Base-by-base conservation (phyloP, 2,329 filamentous ascomycete genomes). In the Fusarium sp. region DNA sequence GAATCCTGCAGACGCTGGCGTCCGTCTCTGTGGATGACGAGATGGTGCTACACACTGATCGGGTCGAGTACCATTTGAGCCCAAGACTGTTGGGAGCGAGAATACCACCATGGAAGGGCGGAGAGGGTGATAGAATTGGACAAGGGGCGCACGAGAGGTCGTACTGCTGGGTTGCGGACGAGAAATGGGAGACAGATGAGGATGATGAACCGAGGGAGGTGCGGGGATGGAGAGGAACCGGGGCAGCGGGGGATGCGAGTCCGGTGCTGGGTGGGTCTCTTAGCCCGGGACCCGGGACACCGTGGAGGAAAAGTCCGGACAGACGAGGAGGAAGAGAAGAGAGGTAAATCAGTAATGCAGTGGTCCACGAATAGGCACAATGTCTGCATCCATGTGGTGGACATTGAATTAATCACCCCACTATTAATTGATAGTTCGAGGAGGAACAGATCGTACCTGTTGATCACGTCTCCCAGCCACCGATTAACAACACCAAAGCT, bases 21-120 rank as follows among this genome's bases (percentile, higher is more conserved):
- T 88, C 87, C 27, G 84, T 92, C 8, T 87, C 88, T 0, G 89
- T 91, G 2, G 90, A 92, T 68, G 85, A 87, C 1, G 88, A 87
- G 13, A 84, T 85, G 42, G 82, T 90, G 10, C 85, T 86, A 14
- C 88, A 89, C 79, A 84, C 83, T 5, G 86, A 88, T 7, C 84
- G 83, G 9, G 89, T 91, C 3, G 72, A 85, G 20, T 92, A 92
- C 76, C 89, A 91, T 75, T 82, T 92, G 9, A 88, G 85, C 16
- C 87, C 89, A 1, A 85, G 86, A 1, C 83, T 91, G 4, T 84
- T 83, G 69, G 75, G 75, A 36, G 69, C 63, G 5, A 74, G 66
- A 61, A 82, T 85, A 36, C 89, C 89, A 2, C 88, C 89, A 4
- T 92, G 90, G 90, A 87, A 85, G 58, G 63, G 68, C 18, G 70